Evolutionary conservation across 139 green algal species (phyloP).

Genomic region (Pleodorina starrii): DNA sequence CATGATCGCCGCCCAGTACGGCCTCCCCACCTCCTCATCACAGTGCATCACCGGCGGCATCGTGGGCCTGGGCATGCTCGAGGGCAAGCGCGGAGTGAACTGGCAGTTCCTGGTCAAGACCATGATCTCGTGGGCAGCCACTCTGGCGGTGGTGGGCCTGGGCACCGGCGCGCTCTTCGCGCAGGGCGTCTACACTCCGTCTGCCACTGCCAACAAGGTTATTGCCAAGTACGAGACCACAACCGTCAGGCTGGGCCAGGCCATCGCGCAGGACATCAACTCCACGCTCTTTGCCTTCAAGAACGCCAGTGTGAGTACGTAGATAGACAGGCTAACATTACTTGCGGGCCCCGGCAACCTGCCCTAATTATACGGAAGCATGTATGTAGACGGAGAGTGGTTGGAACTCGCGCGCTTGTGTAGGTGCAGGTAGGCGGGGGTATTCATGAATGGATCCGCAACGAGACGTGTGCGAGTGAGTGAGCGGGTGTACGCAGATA

Average conservation of each 20-base stretch:
- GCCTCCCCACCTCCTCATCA: slow-evolving; percentile 48
- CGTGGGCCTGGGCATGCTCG: slow-evolving; percentile 63
- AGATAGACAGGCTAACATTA: too few relatives aligned
- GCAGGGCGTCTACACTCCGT: slow-evolving; percentile 46
- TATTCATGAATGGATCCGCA: too few relatives aligned
- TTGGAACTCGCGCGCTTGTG: too few relatives aligned
- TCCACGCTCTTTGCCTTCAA: too few relatives aligned
- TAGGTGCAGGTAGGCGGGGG: too few relatives aligned
- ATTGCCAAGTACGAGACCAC: background rate
- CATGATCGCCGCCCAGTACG: slow-evolving; percentile 58
- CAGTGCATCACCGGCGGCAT: slow-evolving; percentile 69
- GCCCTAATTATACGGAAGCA: too few relatives aligned
- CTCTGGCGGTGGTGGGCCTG: slow-evolving; percentile 58
- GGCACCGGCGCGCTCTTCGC: slow-evolving; percentile 63
- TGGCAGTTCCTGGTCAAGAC: slow-evolving; percentile 59
- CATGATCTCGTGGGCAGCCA: slow-evolving; percentile 57
- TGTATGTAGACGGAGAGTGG: too few relatives aligned
- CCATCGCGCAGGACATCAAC: slow-evolving; percentile 11
- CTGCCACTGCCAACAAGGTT: background rate
- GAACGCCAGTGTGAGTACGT: too few relatives aligned
- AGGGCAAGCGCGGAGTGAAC: slow-evolving; percentile 70
- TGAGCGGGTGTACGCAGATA: too few relatives aligned
- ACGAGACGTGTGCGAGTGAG: too few relatives aligned
- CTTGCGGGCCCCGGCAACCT: too few relatives aligned
- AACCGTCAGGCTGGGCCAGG: background rate